A percentile compares a stretch with the other conserved stretches of the same genome.
phyloP scores from a whole-genome alignment of 768 basidiomycete species.

The Naganishia vishniacii region DNA sequence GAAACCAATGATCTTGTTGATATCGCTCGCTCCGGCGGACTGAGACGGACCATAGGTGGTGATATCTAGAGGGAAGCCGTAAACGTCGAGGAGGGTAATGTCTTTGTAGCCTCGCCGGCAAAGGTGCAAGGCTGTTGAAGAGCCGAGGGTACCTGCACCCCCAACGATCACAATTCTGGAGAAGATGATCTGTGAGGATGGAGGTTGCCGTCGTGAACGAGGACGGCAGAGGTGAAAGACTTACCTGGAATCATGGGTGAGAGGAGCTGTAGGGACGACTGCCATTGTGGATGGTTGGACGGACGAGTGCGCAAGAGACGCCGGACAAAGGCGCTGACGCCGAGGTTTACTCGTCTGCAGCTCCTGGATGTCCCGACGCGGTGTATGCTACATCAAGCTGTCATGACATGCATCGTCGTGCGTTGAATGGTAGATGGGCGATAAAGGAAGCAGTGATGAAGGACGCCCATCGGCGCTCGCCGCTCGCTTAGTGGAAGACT shows the following conservation, averaged over 20 bases:
- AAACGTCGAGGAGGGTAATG: slow-evolving; percentile 40
- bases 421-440: too few relatives aligned
- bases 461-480: too few relatives aligned
- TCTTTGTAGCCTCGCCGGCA: slow-evolving; percentile 40
- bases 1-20: slow-evolving; percentile 41
- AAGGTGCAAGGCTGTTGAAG: slow-evolving; percentile 45
- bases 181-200: not conserved
- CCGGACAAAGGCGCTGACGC: too few relatives aligned
- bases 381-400: too few relatives aligned
- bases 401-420: too few relatives aligned
- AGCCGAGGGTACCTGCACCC: slow-evolving; percentile 46
- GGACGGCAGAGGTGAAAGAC: not conserved
- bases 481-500: too few relatives aligned
- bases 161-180: slow-evolving; percentile 34
- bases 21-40: slow-evolving; percentile 36
- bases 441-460: too few relatives aligned
- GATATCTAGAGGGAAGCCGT: slow-evolving; percentile 33
- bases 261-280: not conserved
- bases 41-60: slow-evolving; percentile 28
- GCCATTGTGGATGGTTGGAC: not conserved
- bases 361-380: too few relatives aligned
- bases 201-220: not conserved
- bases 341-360: too few relatives aligned
- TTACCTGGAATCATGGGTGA: slow-evolving; percentile 1
- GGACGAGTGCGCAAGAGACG: too few relatives aligned